These are phyloP conservation scores for Cercospora sp. DNA, from an alignment of 2,329 filamentous ascomycete genomes.

Conservation along the genomic window DNA sequence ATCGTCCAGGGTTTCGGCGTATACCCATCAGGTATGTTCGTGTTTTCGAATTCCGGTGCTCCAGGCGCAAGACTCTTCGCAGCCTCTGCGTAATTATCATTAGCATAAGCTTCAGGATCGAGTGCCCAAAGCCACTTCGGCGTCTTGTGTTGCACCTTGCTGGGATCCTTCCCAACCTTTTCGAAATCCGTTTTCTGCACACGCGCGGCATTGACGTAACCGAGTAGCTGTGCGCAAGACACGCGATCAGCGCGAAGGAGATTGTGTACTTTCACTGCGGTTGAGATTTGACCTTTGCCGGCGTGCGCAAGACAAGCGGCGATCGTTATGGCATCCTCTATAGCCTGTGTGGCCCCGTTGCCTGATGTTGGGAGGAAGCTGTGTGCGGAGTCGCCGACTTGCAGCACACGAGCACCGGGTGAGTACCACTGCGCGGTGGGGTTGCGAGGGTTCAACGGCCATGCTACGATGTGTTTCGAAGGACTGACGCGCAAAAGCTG, in stretches of 20 bases:
- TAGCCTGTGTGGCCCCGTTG: slow-evolving; percentile 56
- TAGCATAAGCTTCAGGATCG: slow-evolving; percentile 27
- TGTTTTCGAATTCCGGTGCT: slow-evolving; percentile 22
- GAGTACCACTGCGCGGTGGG: slow-evolving; percentile 55
- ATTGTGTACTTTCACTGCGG: slow-evolving; percentile 37
- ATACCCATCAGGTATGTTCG: slow-evolving; percentile 26
- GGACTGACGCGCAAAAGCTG: slow-evolving; percentile 48
- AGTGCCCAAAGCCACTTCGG: slow-evolving; percentile 27
- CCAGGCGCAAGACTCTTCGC: slow-evolving; percentile 16
- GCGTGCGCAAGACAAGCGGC: slow-evolving; percentile 49
- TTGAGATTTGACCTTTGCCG: slow-evolving; percentile 43
- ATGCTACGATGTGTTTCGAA: slow-evolving; percentile 46
- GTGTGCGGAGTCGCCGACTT: slow-evolving; percentile 57
- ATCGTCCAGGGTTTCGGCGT: slow-evolving; percentile 23
- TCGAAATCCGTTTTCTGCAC: slow-evolving; percentile 28
- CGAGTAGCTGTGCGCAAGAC: slow-evolving; percentile 27
- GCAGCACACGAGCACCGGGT: slow-evolving; percentile 49
- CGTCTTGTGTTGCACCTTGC: slow-evolving; percentile 23
- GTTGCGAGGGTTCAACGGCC: slow-evolving; percentile 58
- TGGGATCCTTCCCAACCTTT: slow-evolving; percentile 19
- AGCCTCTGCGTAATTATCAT: slow-evolving; percentile 23
- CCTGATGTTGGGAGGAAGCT: slow-evolving; percentile 56
- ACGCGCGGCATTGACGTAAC: slow-evolving; percentile 29
- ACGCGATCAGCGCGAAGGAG: slow-evolving; percentile 33
- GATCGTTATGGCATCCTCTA: slow-evolving; percentile 54